Evolutionary conservation across 148 eudicot genomes (phyloP).

Genomic region (Rhododendron ferrugineum): DNA sequence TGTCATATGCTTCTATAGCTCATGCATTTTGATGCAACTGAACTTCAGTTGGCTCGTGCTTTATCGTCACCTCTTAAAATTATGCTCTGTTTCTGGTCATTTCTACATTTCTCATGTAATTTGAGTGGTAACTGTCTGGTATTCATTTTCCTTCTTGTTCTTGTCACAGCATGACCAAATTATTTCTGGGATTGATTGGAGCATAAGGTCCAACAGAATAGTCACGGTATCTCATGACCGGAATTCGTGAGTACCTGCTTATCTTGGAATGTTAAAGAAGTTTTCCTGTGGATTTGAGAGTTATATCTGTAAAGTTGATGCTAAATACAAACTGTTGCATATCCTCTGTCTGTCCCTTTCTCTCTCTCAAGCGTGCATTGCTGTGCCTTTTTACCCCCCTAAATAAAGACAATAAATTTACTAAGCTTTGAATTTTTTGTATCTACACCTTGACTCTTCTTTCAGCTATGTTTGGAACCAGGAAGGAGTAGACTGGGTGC

Average conservation of each 20-base stretch:
- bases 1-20: background rate
- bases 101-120: background rate
- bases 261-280: background rate
- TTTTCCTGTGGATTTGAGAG: background rate
- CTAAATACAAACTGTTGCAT: background rate
- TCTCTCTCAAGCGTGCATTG: background rate
- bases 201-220: constrained; percentile 65
- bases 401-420: too few relatives aligned
- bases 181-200: constrained; percentile 92
- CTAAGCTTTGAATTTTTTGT: background rate
- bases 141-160: constrained; percentile 13
- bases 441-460: background rate
- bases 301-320: background rate
- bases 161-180: constrained; percentile 89
- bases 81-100: background rate
- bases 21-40: background rate
- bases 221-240: constrained; percentile 98
- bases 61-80: too few relatives aligned
- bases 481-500: constrained; percentile 87
- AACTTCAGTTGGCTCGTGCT: background rate
- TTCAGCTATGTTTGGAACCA: constrained; percentile 90
- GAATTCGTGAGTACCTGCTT: constrained; percentile 74
- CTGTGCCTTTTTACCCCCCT: background rate
- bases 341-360: background rate
- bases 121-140: constrained; percentile 1